Evolutionary conservation across 2,329 filamentous ascomycete species (phyloP).

Genomic region (Ustulina deusta): DNA sequence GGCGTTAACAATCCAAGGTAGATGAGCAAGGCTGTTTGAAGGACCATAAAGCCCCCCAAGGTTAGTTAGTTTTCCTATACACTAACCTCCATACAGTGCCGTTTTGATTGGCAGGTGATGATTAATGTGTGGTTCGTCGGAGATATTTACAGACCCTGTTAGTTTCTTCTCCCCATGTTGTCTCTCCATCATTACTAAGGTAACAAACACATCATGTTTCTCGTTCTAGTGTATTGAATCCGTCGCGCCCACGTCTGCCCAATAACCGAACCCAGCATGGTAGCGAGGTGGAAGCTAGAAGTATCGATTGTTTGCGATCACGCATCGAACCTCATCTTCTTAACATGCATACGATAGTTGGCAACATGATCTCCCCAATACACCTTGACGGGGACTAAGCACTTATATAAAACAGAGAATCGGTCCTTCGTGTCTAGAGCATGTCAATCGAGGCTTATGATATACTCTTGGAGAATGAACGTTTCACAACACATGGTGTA

Average conservation of each 20-base stretch:
- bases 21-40: background rate
- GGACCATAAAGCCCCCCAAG: background rate
- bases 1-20: background rate
- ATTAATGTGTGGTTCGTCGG: background rate
- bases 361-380: background rate
- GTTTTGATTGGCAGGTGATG: background rate
- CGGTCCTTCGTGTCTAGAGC: background rate
- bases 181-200: background rate
- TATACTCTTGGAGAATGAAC: background rate
- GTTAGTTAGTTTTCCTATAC: background rate
- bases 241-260: background rate
- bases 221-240: background rate
- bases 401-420: background rate
- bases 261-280: background rate
- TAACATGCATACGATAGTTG: background rate
- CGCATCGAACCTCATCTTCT: background rate
- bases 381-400: background rate
- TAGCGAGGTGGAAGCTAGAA: background rate
- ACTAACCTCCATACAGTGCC: background rate
- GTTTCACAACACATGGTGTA: constrained; percentile 2
- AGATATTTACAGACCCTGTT: background rate
- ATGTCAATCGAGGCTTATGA: background rate
- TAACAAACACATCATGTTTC: background rate
- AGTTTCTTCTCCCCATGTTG: background rate
- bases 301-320: background rate